These are phyloP conservation scores for Globisporangium cylindrosporum DNA, from an alignment of 352 stramenopile species.

Conservation along the genomic window DNA sequence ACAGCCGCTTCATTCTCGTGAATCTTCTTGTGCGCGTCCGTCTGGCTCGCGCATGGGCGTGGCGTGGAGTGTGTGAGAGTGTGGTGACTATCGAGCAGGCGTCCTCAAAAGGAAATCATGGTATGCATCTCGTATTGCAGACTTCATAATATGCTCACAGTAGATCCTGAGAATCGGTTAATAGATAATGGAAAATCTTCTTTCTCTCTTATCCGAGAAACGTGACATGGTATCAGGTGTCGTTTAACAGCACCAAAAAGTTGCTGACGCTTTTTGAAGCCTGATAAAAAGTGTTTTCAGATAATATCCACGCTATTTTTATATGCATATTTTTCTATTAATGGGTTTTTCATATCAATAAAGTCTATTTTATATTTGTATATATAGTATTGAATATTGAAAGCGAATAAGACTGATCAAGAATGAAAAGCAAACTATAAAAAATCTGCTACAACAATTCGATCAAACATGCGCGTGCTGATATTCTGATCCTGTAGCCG, in stretches of 20 bases:
- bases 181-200: not conserved
- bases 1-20: constrained; percentile 50
- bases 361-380: not conserved
- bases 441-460: too few species aligned
- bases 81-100: not conserved
- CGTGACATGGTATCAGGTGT: too few species aligned
- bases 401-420: not conserved
- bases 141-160: not conserved
- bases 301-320: too few species aligned
- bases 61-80: not conserved
- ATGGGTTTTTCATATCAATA: too few species aligned
- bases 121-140: not conserved
- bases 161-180: not conserved
- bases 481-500: not conserved
- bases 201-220: too few species aligned
- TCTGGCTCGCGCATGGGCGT: not conserved
- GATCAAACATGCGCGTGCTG: not conserved
- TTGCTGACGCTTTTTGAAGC: too few species aligned
- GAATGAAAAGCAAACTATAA: not conserved
- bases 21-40: not conserved
- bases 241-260: too few species aligned
- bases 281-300: too few species aligned
- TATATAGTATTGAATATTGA: not conserved
- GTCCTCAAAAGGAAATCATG: not conserved
- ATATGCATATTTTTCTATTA: too few species aligned